Evolutionary conservation across 2,329 filamentous ascomycete species (phyloP).

Genomic region (Lecanicillium sp.): DNA sequence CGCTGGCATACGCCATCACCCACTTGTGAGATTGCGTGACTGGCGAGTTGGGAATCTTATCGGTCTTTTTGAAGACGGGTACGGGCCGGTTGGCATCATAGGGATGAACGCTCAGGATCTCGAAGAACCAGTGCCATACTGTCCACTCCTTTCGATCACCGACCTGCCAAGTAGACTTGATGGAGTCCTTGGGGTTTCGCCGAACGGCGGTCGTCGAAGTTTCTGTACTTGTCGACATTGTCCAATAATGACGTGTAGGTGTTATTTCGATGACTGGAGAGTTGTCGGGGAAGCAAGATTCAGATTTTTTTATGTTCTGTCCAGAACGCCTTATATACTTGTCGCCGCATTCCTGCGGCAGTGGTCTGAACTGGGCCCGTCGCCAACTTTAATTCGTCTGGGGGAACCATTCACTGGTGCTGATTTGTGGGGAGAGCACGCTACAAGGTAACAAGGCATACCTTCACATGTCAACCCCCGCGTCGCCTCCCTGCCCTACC

Average conservation of each 20-base stretch:
- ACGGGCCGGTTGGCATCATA: constrained; percentile 24
- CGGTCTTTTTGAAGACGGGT: constrained; percentile 34
- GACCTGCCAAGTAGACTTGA: constrained; percentile 34
- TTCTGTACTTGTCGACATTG: constrained; percentile 8
- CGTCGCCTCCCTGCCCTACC: too few species aligned
- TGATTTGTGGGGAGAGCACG: too few species aligned
- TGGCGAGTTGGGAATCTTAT: constrained; percentile 34
- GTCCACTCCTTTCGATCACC: constrained; percentile 26
- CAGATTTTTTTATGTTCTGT: too few species aligned
- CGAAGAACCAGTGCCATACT: constrained; percentile 26
- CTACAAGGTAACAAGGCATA: too few species aligned
- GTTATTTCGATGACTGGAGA: too few species aligned
- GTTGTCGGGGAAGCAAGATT: too few species aligned
- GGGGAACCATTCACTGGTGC: too few species aligned
- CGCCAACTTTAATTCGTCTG: too few species aligned
- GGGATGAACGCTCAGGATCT: constrained; percentile 25
- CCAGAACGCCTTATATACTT: too few species aligned
- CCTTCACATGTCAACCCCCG: too few species aligned
- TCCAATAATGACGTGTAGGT: not conserved
- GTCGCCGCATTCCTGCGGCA: too few species aligned
- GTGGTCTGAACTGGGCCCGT: too few species aligned
- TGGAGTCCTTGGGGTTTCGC: constrained; percentile 27
- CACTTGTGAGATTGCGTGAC: constrained; percentile 32
- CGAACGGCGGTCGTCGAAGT: constrained; percentile 4
- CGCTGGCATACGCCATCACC: constrained; percentile 32